Conservation (phyloP, 148 eudicot genomes). For the Chenopodium berlandieri region DNA sequence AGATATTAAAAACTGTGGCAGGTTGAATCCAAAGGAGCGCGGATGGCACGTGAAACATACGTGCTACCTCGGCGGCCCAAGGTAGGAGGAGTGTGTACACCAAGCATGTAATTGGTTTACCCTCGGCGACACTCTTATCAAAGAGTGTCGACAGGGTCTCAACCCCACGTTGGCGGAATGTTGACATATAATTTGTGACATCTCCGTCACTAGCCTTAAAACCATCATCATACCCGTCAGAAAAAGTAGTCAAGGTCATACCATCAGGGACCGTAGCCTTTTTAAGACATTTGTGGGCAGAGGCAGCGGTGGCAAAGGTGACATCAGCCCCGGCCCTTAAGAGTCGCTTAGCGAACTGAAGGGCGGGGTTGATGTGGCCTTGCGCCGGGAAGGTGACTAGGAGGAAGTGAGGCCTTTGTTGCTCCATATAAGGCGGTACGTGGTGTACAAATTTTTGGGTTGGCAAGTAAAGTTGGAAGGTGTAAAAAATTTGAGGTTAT, state of each 20-base stretch:
- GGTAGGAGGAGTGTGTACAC: constrained; percentile 51
- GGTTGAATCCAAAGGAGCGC: constrained; percentile 67
- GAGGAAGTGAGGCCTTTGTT: constrained; percentile 41
- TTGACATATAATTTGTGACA: constrained; percentile 10
- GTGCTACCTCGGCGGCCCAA: constrained; percentile 61
- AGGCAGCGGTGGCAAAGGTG: constrained; percentile 41
- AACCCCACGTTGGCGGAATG: constrained; percentile 30
- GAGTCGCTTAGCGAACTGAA: constrained; percentile 47
- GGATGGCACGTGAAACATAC: constrained; percentile 38
- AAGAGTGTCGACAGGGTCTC: constrained; percentile 25
- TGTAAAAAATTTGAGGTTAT: neutral
- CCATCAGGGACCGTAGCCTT: constrained; percentile 26
- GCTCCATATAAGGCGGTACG: constrained; percentile 16
- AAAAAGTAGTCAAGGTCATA: constrained; percentile 36
- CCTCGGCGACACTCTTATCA: constrained; percentile 29
- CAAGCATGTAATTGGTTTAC: constrained; percentile 45
- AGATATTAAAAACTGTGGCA: constrained; percentile 45
- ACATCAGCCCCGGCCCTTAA: constrained; percentile 34
- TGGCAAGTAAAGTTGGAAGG: neutral
- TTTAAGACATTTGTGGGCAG: constrained; percentile 29
- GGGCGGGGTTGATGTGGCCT: constrained; percentile 63
- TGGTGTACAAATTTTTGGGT: neutral
- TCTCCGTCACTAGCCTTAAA: constrained; percentile 18
- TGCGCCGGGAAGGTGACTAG: constrained; percentile 47
- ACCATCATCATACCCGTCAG: constrained; percentile 55